A percentile compares a stretch with the other conserved stretches of the same genome.
Conservation (phyloP, 768 basidiomycete species). For the Russula ochroleuca region DNA sequence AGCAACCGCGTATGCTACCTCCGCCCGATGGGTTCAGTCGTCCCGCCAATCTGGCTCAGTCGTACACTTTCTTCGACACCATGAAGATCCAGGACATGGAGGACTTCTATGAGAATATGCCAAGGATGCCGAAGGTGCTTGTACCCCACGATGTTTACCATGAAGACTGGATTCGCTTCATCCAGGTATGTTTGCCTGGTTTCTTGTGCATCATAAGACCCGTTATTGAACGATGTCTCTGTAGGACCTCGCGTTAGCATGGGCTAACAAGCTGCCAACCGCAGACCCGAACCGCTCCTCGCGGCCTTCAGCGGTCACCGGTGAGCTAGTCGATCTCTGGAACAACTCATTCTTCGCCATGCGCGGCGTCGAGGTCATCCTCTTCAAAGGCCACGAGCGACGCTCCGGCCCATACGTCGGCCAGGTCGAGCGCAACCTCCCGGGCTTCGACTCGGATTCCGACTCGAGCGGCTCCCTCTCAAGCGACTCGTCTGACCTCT, state of each 20-base stretch:
- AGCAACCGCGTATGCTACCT: conserved; percentile 31
- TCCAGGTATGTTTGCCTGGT: conserved; percentile 50
- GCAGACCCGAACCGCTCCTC: conserved; percentile 46
- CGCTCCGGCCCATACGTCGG: conserved; percentile 64
- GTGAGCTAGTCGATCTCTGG: conserved; percentile 78
- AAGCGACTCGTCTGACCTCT: conserved; percentile 35
- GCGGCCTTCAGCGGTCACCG: conserved; percentile 54
- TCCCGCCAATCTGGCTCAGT: conserved; percentile 59
- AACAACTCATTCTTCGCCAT: conserved; percentile 69
- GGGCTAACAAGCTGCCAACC: conserved; percentile 72
- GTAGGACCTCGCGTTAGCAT: conserved; percentile 70
- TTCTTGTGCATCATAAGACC: background rate
- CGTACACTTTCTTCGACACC: conserved; percentile 64
- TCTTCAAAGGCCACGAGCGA: conserved; percentile 77
- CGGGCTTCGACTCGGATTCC: conserved; percentile 41
- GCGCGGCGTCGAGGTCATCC: conserved; percentile 71
- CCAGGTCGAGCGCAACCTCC: conserved; percentile 49
- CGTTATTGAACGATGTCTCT: background rate
- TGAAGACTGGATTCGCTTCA: conserved; percentile 77
- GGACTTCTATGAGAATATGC: conserved; percentile 58
- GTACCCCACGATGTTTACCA: conserved; percentile 71
- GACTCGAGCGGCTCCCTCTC: conserved; percentile 41
- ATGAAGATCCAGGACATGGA: conserved; percentile 79
- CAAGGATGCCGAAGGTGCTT: conserved; percentile 69
- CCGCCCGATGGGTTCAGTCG: conserved; percentile 73